A percentile compares a stretch with the other conserved stretches of the same genome.
Conservation (phyloP, 2,329 filamentous ascomycete genomes). For the Talaromyces sp. region DNA sequence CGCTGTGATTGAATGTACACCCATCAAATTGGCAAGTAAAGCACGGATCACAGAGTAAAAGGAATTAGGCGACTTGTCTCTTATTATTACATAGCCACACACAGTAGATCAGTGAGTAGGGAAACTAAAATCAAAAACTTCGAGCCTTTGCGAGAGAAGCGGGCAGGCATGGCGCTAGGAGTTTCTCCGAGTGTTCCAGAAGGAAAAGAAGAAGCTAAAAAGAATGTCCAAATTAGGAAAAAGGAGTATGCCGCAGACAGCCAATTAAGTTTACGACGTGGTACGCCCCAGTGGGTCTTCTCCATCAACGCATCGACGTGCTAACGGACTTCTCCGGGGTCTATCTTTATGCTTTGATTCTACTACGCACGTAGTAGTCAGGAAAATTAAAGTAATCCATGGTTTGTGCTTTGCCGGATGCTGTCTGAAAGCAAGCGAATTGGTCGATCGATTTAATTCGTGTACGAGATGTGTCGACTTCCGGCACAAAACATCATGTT, state of each 20-base stretch:
- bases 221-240: conserved; percentile 2
- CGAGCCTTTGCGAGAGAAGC: no score
- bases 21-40: neutral
- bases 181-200: neutral
- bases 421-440: no score
- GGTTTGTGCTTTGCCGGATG: no score
- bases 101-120: neutral
- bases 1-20: no score
- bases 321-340: neutral
- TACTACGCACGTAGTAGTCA: no score
- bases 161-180: neutral
- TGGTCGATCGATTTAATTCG: no score
- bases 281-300: neutral
- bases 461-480: no score
- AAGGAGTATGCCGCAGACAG: neutral
- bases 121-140: neutral
- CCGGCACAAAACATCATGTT: neutral
- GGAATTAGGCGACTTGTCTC: neutral
- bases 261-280: neutral
- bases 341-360: neutral
- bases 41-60: neutral
- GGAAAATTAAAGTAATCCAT: no score
- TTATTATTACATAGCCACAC: no score
- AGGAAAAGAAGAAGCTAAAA: neutral
- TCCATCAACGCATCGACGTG: neutral